phyloP scores from a whole-genome alignment of 306 rosid genomes.

The Rubus parviflorus region DNA sequence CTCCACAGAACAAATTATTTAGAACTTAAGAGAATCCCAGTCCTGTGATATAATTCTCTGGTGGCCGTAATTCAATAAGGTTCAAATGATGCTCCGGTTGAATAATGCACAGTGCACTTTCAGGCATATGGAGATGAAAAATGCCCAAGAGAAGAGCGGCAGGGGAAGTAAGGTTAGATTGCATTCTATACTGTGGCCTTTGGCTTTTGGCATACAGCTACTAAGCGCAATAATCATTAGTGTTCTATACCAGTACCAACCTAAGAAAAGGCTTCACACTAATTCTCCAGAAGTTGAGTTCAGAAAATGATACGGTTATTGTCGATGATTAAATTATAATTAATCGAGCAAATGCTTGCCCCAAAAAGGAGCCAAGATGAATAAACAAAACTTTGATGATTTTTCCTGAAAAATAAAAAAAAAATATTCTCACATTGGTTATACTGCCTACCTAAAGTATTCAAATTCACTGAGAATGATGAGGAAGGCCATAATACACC shows the following conservation, averaged over 20 bases:
- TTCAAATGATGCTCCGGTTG: neutral
- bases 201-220: neutral
- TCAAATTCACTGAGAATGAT: constrained; percentile 48
- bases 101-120: neutral
- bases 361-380: neutral
- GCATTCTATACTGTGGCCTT: neutral
- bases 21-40: neutral
- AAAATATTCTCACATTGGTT: constrained; percentile 4
- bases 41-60: neutral
- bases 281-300: neutral
- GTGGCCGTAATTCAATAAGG: neutral
- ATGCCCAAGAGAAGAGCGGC: neutral
- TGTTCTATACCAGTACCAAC: neutral
- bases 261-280: neutral
- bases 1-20: too few species aligned
- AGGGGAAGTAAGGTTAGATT: neutral
- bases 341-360: neutral
- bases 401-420: constrained; percentile 11
- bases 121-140: neutral
- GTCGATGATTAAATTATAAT: neutral
- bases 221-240: neutral
- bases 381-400: constrained; percentile 26
- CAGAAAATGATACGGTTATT: neutral
- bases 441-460: constrained; percentile 20
- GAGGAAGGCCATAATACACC: constrained; percentile 66